phyloP scores from a whole-genome alignment of 1,284 basidiomycete species.

The Somion occarium region DNA sequence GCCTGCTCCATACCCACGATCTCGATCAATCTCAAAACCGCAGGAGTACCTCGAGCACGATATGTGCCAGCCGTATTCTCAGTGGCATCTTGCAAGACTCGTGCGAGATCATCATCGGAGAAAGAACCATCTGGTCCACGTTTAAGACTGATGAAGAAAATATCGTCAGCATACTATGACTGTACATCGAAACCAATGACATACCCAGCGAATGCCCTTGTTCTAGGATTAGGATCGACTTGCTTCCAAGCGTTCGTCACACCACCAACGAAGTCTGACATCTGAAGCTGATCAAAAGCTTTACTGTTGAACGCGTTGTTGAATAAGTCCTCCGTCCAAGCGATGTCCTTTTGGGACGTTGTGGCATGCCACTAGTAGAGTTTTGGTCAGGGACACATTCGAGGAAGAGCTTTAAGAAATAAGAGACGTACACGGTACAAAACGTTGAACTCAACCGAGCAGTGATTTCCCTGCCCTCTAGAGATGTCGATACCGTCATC shows the following conservation, averaged over 20 bases:
- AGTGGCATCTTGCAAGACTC: conserved; percentile 63
- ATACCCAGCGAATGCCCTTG: conserved; percentile 54
- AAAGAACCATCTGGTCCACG: conserved; percentile 56
- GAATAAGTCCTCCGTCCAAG: conserved; percentile 56
- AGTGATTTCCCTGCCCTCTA: conserved; percentile 67
- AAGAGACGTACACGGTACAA: conserved; percentile 53
- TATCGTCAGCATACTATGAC: not conserved
- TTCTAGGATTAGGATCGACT: conserved; percentile 35
- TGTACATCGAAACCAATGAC: conserved; percentile 14
- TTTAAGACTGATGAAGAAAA: conserved; percentile 36
- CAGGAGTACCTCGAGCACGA: conserved; percentile 71
- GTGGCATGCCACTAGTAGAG: conserved; percentile 71
- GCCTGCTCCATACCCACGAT: conserved; percentile 69
- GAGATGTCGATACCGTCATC: conserved; percentile 42
- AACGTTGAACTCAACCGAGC: conserved; percentile 72
- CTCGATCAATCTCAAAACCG: conserved; percentile 65
- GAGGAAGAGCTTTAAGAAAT: too few relatives aligned
- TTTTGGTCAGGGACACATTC: too few relatives aligned
- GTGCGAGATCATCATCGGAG: conserved; percentile 64
- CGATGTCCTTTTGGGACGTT: conserved; percentile 52
- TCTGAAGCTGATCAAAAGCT: conserved; percentile 6
- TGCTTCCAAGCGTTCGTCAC: conserved; percentile 24
- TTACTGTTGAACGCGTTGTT: conserved; percentile 35
- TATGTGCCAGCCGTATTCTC: conserved; percentile 66
- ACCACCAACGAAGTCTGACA: conserved; percentile 16